Conservation (phyloP, 257 asterid species). For the Ballota nigra region DNA sequence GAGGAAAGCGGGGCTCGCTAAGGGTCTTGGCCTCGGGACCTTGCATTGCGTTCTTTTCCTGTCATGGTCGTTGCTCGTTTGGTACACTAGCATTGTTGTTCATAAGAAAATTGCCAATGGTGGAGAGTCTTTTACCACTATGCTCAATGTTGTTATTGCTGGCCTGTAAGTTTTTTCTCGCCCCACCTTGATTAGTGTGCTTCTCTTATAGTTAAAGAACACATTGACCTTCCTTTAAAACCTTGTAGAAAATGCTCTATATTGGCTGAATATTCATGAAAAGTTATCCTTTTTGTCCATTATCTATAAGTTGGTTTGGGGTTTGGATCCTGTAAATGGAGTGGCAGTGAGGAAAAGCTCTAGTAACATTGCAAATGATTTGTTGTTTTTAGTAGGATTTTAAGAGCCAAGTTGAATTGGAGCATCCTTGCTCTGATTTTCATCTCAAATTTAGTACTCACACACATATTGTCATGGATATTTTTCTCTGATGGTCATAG, state of each 20-base stretch:
- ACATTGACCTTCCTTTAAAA: background rate
- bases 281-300: background rate
- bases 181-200: background rate
- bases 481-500: background rate
- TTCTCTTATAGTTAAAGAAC: background rate
- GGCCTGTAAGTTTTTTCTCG: conserved; percentile 64
- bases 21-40: conserved; percentile 91
- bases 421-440: background rate
- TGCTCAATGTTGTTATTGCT: conserved; percentile 96
- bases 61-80: conserved; percentile 93
- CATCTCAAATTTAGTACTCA: background rate
- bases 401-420: background rate
- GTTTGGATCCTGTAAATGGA: background rate
- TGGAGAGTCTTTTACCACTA: conserved; percentile 93
- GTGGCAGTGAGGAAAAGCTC: background rate
- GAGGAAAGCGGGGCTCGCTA: conserved; percentile 86
- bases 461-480: background rate
- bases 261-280: background rate
- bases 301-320: background rate
- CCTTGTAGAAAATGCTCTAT: background rate
- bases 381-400: background rate
- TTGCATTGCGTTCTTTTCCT: conserved; percentile 88
- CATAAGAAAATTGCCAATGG: conserved; percentile 89
- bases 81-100: conserved; percentile 93
- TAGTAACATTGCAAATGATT: background rate